Evolutionary conservation across 495 filamentous ascomycete species (phyloP).

Genomic region (Xylaria cubensis): DNA sequence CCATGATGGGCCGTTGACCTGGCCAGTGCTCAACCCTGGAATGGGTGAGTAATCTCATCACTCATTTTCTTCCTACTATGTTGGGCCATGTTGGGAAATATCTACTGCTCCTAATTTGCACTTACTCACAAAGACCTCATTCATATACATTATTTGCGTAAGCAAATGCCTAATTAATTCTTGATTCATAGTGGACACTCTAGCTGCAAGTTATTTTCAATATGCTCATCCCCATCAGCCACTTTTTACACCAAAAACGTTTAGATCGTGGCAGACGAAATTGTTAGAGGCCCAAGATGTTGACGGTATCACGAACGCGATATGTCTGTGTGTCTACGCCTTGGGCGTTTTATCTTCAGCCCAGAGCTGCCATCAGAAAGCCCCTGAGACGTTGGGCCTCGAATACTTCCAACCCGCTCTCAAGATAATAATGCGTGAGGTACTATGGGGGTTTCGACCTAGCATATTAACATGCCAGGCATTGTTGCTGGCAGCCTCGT

Average conservation of each 20-base stretch:
- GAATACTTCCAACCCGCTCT: conserved; percentile 46
- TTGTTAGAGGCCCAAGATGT: conserved; percentile 37
- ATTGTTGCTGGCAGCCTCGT: conserved; percentile 45
- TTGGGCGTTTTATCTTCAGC: conserved; percentile 37
- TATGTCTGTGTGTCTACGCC: conserved; percentile 48
- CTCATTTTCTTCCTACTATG: not conserved
- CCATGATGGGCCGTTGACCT: conserved; percentile 32
- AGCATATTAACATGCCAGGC: conserved; percentile 41
- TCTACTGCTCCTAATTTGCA: not conserved
- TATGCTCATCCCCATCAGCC: conserved; percentile 45
- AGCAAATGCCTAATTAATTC: not conserved
- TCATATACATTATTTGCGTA: not conserved
- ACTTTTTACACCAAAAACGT: conserved; percentile 39
- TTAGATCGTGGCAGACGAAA: conserved; percentile 38
- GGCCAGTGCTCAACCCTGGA: conserved; percentile 38
- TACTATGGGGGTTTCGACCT: conserved; percentile 43
- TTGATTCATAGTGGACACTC: conserved; percentile 5
- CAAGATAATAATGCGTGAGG: conserved; percentile 40
- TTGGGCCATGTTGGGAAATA: not conserved
- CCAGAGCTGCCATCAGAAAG: conserved; percentile 30
- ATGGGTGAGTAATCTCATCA: conserved; percentile 28
- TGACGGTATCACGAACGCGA: conserved; percentile 38
- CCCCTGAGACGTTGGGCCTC: conserved; percentile 39
- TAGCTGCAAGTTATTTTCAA: conserved; percentile 41
- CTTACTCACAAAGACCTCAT: not conserved